phyloP scores from a whole-genome alignment of 2,329 filamentous ascomycete genomes.

The Colletotrichum sidae region DNA sequence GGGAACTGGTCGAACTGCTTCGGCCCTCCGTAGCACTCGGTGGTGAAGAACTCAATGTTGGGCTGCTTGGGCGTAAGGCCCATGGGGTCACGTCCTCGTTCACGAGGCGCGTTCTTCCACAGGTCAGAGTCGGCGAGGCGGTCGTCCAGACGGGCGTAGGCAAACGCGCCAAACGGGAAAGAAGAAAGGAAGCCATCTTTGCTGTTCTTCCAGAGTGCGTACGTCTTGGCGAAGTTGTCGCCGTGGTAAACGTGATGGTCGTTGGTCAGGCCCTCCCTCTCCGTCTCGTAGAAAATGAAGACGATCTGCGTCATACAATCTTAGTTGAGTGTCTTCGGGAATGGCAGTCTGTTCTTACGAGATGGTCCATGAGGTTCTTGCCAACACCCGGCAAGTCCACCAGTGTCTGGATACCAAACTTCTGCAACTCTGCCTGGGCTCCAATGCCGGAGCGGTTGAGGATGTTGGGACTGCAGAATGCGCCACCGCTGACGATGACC shows the following conservation, averaged over 20 bases:
- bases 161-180: constrained; percentile 73
- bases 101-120: constrained; percentile 63
- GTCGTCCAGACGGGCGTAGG: constrained; percentile 70
- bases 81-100: constrained; percentile 71
- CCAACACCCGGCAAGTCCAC: constrained; percentile 61
- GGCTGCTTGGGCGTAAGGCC: constrained; percentile 66
- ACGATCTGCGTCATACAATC: constrained; percentile 51
- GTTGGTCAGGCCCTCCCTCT: constrained; percentile 62
- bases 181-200: constrained; percentile 69
- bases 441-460: constrained; percentile 66
- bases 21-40: constrained; percentile 71
- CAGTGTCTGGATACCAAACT: constrained; percentile 53
- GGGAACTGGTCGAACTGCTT: constrained; percentile 68
- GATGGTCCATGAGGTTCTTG: constrained; percentile 63
- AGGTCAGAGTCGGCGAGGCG: constrained; percentile 64
- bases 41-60: constrained; percentile 72
- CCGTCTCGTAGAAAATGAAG: constrained; percentile 72
- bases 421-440: constrained; percentile 53
- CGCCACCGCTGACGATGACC: constrained; percentile 58
- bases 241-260: constrained; percentile 66
- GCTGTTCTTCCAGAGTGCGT: constrained; percentile 67
- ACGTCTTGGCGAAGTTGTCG: constrained; percentile 61
- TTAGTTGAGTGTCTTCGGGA: not conserved
- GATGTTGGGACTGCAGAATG: constrained; percentile 64
- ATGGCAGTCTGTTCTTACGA: constrained; percentile 44